Evolutionary conservation across 495 filamentous ascomycete genomes (phyloP).

Genomic region (Penicillium lagena): DNA sequence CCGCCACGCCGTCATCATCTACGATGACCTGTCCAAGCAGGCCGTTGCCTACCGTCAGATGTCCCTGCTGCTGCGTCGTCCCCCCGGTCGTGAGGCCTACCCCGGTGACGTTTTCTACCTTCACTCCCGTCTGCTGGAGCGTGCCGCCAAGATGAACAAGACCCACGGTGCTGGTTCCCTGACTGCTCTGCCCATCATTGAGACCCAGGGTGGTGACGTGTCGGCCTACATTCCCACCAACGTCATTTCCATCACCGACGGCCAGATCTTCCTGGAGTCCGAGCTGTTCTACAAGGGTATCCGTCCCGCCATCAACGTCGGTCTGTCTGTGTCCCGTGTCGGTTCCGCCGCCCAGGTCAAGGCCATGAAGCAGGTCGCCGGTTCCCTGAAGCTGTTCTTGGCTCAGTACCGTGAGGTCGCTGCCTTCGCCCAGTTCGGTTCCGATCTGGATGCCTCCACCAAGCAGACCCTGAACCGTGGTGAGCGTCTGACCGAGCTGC

Average conservation of each 20-base stretch:
- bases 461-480: conserved; percentile 98
- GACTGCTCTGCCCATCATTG: conserved; percentile 96
- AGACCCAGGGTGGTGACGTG: conserved; percentile 99
- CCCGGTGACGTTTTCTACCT: conserved; percentile 99
- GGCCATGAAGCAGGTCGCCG: conserved; percentile 99
- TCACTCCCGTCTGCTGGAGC: conserved; percentile 98
- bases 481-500: conserved; percentile 97
- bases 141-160: conserved; percentile 98
- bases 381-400: conserved; percentile 99
- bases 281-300: conserved; percentile 99
- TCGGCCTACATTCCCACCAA: conserved; percentile 99
- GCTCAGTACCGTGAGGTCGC: conserved; percentile 99
- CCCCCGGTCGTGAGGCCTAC: conserved; percentile 99
- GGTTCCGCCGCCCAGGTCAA: conserved; percentile 99
- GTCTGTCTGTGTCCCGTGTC: conserved; percentile 99
- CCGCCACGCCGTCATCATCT: conserved; percentile 89
- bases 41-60: conserved; percentile 99
- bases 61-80: conserved; percentile 98
- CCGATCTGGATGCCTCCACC: conserved; percentile 96
- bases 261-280: conserved; percentile 99
- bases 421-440: conserved; percentile 99
- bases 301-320: conserved; percentile 99
- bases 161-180: conserved; percentile 94
- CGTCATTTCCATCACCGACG: conserved; percentile 99
- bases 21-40: conserved; percentile 97